Evolutionary conservation across 2,329 filamentous ascomycete species (phyloP).

Genomic region (Xylogone sp.): DNA sequence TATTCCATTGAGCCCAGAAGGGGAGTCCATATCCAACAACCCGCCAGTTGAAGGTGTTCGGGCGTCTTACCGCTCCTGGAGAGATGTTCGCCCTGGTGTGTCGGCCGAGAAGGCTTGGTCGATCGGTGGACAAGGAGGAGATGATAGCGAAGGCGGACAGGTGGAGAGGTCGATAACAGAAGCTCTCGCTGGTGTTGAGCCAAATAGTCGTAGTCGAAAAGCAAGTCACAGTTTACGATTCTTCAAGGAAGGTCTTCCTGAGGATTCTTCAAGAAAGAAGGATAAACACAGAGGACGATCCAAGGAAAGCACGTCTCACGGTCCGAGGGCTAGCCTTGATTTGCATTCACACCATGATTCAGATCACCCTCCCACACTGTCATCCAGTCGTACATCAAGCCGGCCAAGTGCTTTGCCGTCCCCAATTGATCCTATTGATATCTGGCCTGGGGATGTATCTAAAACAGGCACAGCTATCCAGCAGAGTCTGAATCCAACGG

Average conservation of each 20-base stretch:
- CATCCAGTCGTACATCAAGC: background rate
- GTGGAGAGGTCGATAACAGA: conserved; percentile 64
- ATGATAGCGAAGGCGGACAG: conserved; percentile 53
- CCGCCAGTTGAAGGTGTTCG: conserved; percentile 26
- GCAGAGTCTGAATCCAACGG: conserved; percentile 8
- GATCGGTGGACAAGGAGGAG: conserved; percentile 52
- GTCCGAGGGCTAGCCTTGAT: background rate
- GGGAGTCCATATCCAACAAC: conserved; percentile 18
- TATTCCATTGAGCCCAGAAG: conserved; percentile 13
- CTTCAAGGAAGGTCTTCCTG: conserved; percentile 62
- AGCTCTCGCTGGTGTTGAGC: conserved; percentile 57
- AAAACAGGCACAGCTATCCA: background rate
- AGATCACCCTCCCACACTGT: background rate
- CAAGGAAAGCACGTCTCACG: conserved; percentile 20
- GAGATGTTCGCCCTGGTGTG: conserved; percentile 18
- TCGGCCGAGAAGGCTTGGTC: conserved; percentile 58
- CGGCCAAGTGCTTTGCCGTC: conserved; percentile 7
- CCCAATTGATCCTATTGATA: conserved; percentile 6
- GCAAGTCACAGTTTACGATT: conserved; percentile 64
- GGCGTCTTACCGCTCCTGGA: conserved; percentile 29
- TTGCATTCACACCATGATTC: background rate
- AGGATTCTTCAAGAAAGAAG: conserved; percentile 52
- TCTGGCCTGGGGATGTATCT: background rate
- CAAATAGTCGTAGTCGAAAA: conserved; percentile 61
- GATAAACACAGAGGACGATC: conserved; percentile 34